Evolutionary conservation across 2,329 filamentous ascomycete genomes (phyloP), one percentile per base, ranked within the genome.

Genomic region (Colletotrichum eremochloae): DNA sequence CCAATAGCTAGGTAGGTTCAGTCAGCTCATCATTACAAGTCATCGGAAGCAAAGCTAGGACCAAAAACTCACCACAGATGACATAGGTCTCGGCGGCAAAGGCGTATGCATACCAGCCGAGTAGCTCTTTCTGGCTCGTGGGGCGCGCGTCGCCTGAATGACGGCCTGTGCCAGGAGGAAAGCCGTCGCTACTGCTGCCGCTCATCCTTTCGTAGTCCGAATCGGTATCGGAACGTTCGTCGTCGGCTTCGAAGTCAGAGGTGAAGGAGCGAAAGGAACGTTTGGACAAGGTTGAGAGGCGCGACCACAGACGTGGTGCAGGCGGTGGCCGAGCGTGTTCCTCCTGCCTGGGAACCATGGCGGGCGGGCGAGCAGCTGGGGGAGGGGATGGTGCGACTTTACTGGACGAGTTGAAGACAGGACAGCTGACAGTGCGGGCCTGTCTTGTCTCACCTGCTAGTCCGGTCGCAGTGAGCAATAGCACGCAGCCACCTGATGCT

Each of bases 41-140:
- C 31, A 15, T 57, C 33, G 64, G 44, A 33, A 60, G 44, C 20
- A 40, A 42, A 29, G 46, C 15, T 42, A n/a, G 31, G 46, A 29
- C 18, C 31, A 38, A 53, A 53, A 66, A 84, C 91, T 80, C 81
- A 94, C 95, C 96, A 81, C 96, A 98, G 68, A 98, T 94, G 20
- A 97, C 94, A 81, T 98, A 98, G 66, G 97, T 96, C 84, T 99
- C 96, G 29, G 96, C 95, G 33, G 96, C 96, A 87, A 97, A 98
- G 53, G 93, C 93, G 85, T 98, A 98, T 80, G 93, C 92, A 83
- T 98, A 99, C 94, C 97, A 99, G 77, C 96, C 96, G 50, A 91
- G 86, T 72, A 98, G 88, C 87, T 99, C 96, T 82, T 93, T 96
- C 76, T 84, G 85, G 81, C 94, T 97, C 12, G 96, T 98, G 67